A percentile compares a stretch with the other conserved stretches of the same genome.
Evolutionary conservation across 225 moss, liverwort and hornwort species (phyloP).

Genomic region (Sphagnum tenellum): DNA sequence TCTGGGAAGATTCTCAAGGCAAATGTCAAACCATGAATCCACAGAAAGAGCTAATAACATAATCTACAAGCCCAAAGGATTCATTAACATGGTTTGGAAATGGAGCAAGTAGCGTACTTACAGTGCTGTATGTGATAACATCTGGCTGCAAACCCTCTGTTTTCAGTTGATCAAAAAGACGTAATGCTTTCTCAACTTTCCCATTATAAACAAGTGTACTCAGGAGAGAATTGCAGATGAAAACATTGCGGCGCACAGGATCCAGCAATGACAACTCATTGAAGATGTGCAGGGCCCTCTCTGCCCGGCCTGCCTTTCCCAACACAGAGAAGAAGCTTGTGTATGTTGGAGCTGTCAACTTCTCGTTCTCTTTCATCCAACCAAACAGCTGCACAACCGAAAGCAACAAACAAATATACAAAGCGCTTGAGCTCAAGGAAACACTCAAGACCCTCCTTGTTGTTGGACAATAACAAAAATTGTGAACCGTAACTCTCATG

Average conservation of each 20-base stretch:
- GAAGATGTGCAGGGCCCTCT: constrained; percentile 42
- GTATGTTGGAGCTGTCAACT: constrained; percentile 70
- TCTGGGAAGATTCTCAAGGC: too few species aligned
- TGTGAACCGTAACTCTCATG: too few species aligned
- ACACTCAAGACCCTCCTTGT: too few species aligned
- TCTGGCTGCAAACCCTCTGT: constrained; percentile 59
- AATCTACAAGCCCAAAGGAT: too few species aligned
- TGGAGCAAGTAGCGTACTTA: constrained; percentile 6
- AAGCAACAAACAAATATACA: neutral
- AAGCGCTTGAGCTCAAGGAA: too few species aligned
- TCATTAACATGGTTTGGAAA: too few species aligned
- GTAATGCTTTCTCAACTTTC: constrained; percentile 68
- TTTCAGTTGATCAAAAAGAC: constrained; percentile 57
- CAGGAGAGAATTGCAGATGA: constrained; percentile 65
- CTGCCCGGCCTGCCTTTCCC: constrained; percentile 57
- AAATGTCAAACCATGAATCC: too few species aligned
- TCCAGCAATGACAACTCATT: constrained; percentile 37
- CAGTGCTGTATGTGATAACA: constrained; percentile 66
- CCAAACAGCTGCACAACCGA: constrained; percentile 46
- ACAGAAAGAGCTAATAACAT: too few species aligned
- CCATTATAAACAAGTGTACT: constrained; percentile 58
- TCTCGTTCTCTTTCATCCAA: constrained; percentile 64
- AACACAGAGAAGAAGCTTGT: constrained; percentile 69
- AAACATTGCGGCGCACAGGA: constrained; percentile 51
- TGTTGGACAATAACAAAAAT: too few species aligned